Conservation (phyloP, 352 stramenopile species). For the Phytopythium ostracodes region DNA sequence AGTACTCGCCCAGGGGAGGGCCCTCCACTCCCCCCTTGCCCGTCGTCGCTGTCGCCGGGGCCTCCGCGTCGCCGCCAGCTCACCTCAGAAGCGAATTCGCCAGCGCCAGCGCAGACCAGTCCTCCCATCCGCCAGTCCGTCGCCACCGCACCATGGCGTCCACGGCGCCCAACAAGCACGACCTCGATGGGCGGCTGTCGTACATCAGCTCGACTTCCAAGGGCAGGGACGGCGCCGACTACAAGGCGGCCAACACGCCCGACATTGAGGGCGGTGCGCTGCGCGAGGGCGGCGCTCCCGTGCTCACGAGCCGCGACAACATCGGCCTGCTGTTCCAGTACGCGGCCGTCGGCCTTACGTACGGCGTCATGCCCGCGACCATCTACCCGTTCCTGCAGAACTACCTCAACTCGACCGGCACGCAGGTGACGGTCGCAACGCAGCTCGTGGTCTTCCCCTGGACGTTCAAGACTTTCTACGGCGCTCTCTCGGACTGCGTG, state of each 20-base stretch:
- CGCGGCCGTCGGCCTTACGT: slow-evolving; percentile 17
- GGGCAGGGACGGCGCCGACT: slow-evolving; percentile 24
- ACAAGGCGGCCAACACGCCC: slow-evolving; percentile 27
- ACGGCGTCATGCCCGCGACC: slow-evolving; percentile 21
- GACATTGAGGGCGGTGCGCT: slow-evolving; percentile 21
- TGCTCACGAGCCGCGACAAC: too few relatives aligned
- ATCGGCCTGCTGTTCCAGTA: too few relatives aligned
- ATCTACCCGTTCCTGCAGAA: slow-evolving; percentile 30
- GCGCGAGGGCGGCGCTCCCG: slow-evolving; percentile 12
- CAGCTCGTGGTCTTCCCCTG: slow-evolving; percentile 47
- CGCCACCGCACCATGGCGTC: slow-evolving; percentile 14
- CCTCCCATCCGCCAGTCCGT: too few relatives aligned
- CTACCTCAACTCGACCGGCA: slow-evolving; percentile 22
- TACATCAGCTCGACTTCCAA: slow-evolving; percentile 24
- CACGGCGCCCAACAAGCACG: slow-evolving; percentile 14
- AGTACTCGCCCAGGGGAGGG: too few relatives aligned
- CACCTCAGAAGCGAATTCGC: neutral
- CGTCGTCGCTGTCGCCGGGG: too few relatives aligned
- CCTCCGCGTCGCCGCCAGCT: neutral
- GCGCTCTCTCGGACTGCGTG: slow-evolving; percentile 16
- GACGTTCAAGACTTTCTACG: slow-evolving; percentile 30
- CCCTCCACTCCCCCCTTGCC: too few relatives aligned
- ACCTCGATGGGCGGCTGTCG: slow-evolving; percentile 31
- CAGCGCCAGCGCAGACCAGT: neutral
- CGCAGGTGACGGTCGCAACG: slow-evolving; percentile 11